Percentiles rank a stretch among this genome's conserved stretches.
phyloP scores from a whole-genome alignment of 495 filamentous ascomycete genomes.

The Chaetomium fimeti region DNA sequence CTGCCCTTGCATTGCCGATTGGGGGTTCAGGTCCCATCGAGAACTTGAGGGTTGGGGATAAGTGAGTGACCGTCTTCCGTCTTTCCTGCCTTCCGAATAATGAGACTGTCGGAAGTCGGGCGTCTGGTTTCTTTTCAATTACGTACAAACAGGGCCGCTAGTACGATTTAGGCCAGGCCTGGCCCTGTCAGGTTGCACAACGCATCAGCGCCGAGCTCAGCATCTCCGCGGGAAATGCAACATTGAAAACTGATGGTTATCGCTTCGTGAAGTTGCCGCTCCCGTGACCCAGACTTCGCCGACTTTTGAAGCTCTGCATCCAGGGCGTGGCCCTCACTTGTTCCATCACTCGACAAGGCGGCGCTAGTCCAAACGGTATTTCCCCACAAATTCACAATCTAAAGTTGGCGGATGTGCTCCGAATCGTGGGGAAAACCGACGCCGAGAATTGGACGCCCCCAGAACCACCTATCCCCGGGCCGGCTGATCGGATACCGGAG shows the following conservation, averaged over 20 bases:
- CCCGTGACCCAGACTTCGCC: not conserved
- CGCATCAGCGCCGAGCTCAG: conserved; percentile 17
- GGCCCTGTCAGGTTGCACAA: conserved; percentile 24
- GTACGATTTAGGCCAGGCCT: conserved; percentile 24
- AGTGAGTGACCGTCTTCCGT: no score
- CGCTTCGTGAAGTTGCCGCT: not conserved
- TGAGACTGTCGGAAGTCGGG: conserved; percentile 4
- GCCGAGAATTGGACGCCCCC: not conserved
- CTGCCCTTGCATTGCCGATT: no score
- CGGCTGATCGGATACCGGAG: no score
- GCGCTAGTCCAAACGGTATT: conserved; percentile 12
- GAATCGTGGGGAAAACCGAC: conserved; percentile 17
- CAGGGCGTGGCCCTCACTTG: no score
- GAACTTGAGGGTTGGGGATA: no score
- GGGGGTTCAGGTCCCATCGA: no score
- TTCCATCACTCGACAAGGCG: not conserved
- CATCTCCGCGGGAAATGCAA: conserved; percentile 34
- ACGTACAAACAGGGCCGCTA: conserved; percentile 38
- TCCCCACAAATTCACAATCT: conserved; percentile 10
- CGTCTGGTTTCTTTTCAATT: conserved; percentile 29
- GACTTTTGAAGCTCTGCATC: no score
- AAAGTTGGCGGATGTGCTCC: conserved; percentile 1
- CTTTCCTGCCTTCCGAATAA: no score
- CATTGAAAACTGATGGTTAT: conserved; percentile 5
- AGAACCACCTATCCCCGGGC: not conserved